Conservation (phyloP, 2,329 filamentous ascomycete species). For the Botryotinia globosa region DNA sequence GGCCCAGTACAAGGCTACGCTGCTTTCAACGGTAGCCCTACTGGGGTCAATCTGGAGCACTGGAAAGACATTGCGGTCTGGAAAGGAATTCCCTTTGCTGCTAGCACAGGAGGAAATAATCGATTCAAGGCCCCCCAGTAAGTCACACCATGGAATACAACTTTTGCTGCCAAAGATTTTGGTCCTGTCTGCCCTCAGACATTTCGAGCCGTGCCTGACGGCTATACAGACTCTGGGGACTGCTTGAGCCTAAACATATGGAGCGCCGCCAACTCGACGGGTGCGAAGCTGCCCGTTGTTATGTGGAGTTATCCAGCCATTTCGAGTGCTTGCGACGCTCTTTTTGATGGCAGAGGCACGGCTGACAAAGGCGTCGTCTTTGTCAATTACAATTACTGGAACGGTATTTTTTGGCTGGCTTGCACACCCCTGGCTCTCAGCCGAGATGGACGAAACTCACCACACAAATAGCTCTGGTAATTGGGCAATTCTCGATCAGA, state of each 20-base stretch:
- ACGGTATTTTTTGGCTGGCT: conserved; percentile 60
- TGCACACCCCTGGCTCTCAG: conserved; percentile 40
- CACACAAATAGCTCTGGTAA: conserved; percentile 32
- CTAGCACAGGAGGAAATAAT: conserved; percentile 41
- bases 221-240: conserved; percentile 39
- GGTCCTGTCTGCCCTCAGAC: conserved; percentile 35
- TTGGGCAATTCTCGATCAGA: conserved; percentile 57
- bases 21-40: conserved; percentile 24
- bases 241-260: conserved; percentile 47
- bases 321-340: conserved; percentile 16
- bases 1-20: conserved; percentile 21
- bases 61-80: conserved; percentile 33
- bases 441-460: conserved; percentile 22
- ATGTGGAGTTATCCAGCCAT: conserved; percentile 36
- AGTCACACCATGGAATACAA: conserved; percentile 26
- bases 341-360: conserved; percentile 30
- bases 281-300: conserved; percentile 34
- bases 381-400: conserved; percentile 60
- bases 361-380: conserved; percentile 43
- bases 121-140: conserved; percentile 38
- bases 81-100: conserved; percentile 27
- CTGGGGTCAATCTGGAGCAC: conserved; percentile 15
- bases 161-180: conserved; percentile 33
- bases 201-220: conserved; percentile 25
- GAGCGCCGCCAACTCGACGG: conserved; percentile 30